Percentiles rank a stretch among this genome's conserved stretches.
Conservation (phyloP, 2,329 filamentous ascomycete species). For the Colletotrichum endophyticum region DNA sequence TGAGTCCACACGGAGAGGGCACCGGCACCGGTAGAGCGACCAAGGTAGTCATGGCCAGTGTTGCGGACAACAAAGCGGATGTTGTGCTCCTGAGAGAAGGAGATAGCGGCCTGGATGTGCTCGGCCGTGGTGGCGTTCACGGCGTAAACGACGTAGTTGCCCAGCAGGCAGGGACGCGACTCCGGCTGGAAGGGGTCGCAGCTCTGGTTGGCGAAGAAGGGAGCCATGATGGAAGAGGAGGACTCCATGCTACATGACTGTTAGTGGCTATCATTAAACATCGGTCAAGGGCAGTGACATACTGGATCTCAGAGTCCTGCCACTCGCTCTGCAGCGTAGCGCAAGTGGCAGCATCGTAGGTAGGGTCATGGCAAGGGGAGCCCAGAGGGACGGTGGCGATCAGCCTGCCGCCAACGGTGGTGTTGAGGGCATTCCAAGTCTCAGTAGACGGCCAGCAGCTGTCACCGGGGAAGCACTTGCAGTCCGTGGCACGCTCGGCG, state of each 20-base stretch:
- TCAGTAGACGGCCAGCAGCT: conserved; percentile 50
- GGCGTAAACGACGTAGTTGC: conserved; percentile 48
- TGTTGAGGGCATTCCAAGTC: conserved; percentile 51
- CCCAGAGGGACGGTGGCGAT: conserved; percentile 54
- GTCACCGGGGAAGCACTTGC: conserved; percentile 54
- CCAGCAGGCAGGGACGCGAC: conserved; percentile 44
- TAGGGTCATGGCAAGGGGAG: conserved; percentile 45
- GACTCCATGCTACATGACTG: conserved; percentile 32
- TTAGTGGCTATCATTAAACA: neutral
- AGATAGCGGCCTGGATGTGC: conserved; percentile 36
- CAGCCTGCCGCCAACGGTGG: conserved; percentile 51
- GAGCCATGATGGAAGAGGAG: conserved; percentile 44
- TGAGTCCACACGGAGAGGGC: conserved; percentile 53
- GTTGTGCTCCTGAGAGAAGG: conserved; percentile 39
- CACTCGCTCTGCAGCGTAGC: conserved; percentile 45
- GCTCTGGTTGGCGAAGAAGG: conserved; percentile 43
- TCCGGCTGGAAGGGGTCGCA: conserved; percentile 44
- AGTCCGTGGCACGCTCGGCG: conserved; percentile 39
- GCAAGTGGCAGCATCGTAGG: conserved; percentile 52
- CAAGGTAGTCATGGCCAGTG: conserved; percentile 59
- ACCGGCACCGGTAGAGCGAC: conserved; percentile 57
- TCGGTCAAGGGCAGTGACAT: conserved; percentile 22
- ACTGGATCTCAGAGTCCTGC: conserved; percentile 50
- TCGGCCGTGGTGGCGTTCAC: conserved; percentile 35
- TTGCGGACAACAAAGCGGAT: conserved; percentile 56